phyloP scores from a whole-genome alignment of 169 alveolate genomes.

The Theileria sp. region DNA sequence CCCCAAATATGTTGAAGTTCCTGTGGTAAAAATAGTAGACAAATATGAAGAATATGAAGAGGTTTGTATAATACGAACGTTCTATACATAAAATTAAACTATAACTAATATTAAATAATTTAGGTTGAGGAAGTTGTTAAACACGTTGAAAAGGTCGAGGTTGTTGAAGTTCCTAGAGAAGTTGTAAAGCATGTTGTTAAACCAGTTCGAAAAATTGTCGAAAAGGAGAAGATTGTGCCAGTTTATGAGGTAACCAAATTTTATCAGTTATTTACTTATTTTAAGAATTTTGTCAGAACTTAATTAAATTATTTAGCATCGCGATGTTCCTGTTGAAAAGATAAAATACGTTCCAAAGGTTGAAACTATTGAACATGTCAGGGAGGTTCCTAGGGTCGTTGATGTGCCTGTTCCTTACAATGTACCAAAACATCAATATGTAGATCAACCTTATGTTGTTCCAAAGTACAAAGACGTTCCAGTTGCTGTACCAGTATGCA shows the following conservation, averaged over 20 bases:
- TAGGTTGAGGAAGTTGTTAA: slow-evolving; percentile 74
- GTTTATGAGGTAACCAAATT: slow-evolving; percentile 42
- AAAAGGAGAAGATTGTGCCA: slow-evolving; percentile 72
- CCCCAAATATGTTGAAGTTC: slow-evolving; percentile 78
- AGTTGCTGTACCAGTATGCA: slow-evolving; percentile 74
- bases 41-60: slow-evolving; percentile 74
- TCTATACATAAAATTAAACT: neutral
- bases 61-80: slow-evolving; percentile 22
- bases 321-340: slow-evolving; percentile 78
- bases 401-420: slow-evolving; percentile 77
- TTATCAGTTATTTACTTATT: neutral
- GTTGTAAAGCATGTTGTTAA: slow-evolving; percentile 71
- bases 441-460: slow-evolving; percentile 70
- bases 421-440: slow-evolving; percentile 69
- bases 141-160: slow-evolving; percentile 70
- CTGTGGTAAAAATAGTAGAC: slow-evolving; percentile 71
- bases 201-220: slow-evolving; percentile 74
- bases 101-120: neutral
- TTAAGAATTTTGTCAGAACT: neutral
- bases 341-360: slow-evolving; percentile 72
- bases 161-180: slow-evolving; percentile 75
- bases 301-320: slow-evolving; percentile 41
- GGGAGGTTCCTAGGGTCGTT: slow-evolving; percentile 70
- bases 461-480: slow-evolving; percentile 75
- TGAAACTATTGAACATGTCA: slow-evolving; percentile 70